phyloP scores from a whole-genome alignment of 2,329 filamentous ascomycete genomes.

The Shiraia bambusicola region DNA sequence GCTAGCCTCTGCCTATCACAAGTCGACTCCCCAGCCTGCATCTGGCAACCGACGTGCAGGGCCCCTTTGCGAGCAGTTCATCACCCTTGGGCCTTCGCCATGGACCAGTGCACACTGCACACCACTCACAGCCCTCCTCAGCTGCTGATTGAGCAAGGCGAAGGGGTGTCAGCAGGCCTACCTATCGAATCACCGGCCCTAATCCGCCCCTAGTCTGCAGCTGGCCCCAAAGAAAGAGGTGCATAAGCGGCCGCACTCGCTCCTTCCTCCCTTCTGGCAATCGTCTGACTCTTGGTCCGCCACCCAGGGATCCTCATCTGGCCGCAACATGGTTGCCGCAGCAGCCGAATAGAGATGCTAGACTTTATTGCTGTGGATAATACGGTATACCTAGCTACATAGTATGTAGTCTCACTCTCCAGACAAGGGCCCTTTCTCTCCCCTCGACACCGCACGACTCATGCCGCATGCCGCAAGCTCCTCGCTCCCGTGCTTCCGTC shows the following conservation, averaged over 20 bases:
- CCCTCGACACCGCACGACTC: neutral
- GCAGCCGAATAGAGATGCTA: slow-evolving; percentile 37
- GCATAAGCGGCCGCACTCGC: slow-evolving; percentile 41
- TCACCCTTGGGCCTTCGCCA: too few species aligned
- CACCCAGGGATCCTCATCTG: slow-evolving; percentile 14
- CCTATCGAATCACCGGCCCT: slow-evolving; percentile 31
- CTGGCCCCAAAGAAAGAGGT: slow-evolving; percentile 27
- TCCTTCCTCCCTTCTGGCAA: slow-evolving; percentile 28
- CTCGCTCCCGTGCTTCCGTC: slow-evolving; percentile 23
- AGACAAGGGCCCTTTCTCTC: neutral
- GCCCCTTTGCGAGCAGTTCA: slow-evolving; percentile 15
- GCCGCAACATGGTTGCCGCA: slow-evolving; percentile 39
- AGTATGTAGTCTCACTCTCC: neutral
- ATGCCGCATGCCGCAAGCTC: slow-evolving; percentile 16
- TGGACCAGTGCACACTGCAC: too few species aligned
- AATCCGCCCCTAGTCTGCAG: slow-evolving; percentile 22
- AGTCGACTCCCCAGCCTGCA: slow-evolving; percentile 16
- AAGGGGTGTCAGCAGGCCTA: slow-evolving; percentile 33
- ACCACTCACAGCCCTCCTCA: slow-evolving; percentile 27
- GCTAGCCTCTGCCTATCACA: slow-evolving; percentile 31
- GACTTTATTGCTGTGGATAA: slow-evolving; percentile 27
- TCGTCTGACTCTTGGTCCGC: slow-evolving; percentile 36
- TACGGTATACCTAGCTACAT: slow-evolving; percentile 3
- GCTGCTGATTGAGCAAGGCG: slow-evolving; percentile 38
- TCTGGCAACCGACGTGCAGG: slow-evolving; percentile 19